A percentile compares a stretch with the other conserved stretches of the same genome.
Conservation (phyloP, 352 stramenopile genomes). For the Blastocystis sp. region DNA sequence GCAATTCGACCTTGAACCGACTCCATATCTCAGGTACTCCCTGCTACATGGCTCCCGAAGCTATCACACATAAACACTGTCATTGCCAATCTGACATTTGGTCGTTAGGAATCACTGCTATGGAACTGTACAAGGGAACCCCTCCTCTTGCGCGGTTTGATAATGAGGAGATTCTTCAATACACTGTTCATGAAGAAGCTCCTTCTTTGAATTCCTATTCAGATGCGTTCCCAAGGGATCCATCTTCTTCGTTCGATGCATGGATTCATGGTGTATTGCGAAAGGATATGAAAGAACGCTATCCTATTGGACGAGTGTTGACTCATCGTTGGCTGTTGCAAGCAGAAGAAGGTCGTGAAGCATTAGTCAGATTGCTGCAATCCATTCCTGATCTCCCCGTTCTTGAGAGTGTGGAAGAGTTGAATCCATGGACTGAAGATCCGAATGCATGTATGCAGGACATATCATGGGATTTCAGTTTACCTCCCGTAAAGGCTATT, state of each 20-base stretch:
- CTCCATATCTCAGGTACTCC: constrained; percentile 6
- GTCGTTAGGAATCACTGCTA: constrained; percentile 53
- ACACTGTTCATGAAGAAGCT: background rate
- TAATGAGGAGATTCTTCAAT: background rate
- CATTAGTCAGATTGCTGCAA: background rate
- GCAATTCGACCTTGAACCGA: background rate
- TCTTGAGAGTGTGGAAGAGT: background rate
- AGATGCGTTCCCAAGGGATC: background rate
- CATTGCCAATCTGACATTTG: constrained; percentile 28
- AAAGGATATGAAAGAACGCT: background rate
- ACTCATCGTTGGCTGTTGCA: background rate
- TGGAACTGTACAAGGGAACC: constrained; percentile 37
- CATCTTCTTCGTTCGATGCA: background rate
- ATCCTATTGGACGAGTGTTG: background rate
- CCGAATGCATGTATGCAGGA: background rate
- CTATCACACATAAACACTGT: background rate
- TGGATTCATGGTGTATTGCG: constrained; percentile 7
- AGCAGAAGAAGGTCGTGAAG: background rate
- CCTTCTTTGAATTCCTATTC: constrained; percentile 31
- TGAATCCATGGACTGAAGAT: background rate
- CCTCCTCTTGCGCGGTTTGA: constrained; percentile 48
- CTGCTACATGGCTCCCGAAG: constrained; percentile 56
- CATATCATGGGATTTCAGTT: background rate
- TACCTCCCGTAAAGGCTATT: background rate
- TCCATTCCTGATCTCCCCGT: background rate